Conservation (phyloP, 768 basidiomycete genomes). For the Sarcodon aspratus region DNA sequence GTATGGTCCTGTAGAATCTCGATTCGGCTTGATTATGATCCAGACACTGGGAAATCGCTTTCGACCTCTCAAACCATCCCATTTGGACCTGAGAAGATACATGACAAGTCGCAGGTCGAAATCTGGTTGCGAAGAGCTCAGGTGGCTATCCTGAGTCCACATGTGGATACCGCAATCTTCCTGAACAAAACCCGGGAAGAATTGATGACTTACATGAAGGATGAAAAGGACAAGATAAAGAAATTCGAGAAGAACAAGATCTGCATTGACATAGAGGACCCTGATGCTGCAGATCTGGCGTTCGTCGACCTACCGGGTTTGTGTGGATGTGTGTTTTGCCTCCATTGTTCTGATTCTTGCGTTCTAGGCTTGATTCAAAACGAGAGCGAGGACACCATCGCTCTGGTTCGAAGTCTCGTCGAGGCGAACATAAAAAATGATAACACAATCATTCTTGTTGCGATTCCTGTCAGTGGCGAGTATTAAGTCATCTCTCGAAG, state of each 20-base stretch:
- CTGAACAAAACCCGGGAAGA: conserved; percentile 13
- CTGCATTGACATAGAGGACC: conserved; percentile 18
- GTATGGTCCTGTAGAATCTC: conserved; percentile 16
- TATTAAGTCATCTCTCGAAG: background rate
- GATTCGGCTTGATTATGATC: conserved; percentile 10
- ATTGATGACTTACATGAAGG: conserved; percentile 11
- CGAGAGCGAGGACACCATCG: conserved; percentile 24
- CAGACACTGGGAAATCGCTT: background rate
- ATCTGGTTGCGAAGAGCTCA: conserved; percentile 33
- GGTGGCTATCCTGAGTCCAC: conserved; percentile 28
- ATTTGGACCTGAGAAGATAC: conserved; percentile 20
- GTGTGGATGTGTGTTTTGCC: background rate
- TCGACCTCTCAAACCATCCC: background rate
- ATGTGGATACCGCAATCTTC: conserved; percentile 9
- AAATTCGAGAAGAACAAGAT: conserved; percentile 20
- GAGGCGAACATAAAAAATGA: conserved; percentile 30
- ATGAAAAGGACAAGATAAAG: conserved; percentile 12
- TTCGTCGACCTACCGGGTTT: conserved; percentile 16
- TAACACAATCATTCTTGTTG: conserved; percentile 53
- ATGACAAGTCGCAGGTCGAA: conserved; percentile 23
- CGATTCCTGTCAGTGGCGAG: conserved; percentile 54
- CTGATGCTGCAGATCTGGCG: conserved; percentile 9
- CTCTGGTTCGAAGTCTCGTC: conserved; percentile 37
- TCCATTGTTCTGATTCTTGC: conserved; percentile 10
- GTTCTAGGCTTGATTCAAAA: conserved; percentile 48